phyloP scores from a whole-genome alignment of 257 asterid genomes.

The Scutellaria galericulata region DNA sequence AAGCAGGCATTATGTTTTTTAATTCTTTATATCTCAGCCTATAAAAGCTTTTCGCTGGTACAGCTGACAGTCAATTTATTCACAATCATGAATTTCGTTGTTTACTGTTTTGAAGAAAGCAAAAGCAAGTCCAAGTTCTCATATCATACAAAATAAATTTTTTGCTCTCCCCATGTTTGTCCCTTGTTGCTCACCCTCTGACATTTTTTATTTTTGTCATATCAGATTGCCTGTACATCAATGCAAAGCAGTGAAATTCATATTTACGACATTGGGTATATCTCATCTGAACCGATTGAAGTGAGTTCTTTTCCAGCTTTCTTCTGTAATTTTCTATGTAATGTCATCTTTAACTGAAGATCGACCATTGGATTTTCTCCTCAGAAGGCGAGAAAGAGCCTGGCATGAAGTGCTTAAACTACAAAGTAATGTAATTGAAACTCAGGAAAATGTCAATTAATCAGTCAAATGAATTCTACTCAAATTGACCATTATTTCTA shows the following conservation, averaged over 20 bases:
- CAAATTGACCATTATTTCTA: background rate
- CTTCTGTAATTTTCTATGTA: slow-evolving; percentile 25
- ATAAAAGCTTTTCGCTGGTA: too few relatives aligned
- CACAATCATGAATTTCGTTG: background rate
- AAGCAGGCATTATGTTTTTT: slow-evolving; percentile 9
- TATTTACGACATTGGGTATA: slow-evolving; percentile 80
- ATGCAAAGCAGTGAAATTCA: slow-evolving; percentile 63
- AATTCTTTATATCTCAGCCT: background rate
- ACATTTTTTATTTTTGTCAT: slow-evolving; percentile 25
- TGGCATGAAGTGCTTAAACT: background rate
- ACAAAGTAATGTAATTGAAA: background rate
- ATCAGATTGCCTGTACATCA: slow-evolving; percentile 86
- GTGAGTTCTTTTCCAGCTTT: slow-evolving; percentile 56
- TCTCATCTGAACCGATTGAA: slow-evolving; percentile 77
- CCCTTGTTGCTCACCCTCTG: slow-evolving; percentile 22
- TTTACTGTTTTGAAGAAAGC: background rate
- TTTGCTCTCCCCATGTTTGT: background rate
- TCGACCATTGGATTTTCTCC: background rate
- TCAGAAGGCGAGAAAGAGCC: background rate
- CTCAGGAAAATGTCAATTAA: background rate
- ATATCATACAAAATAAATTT: background rate
- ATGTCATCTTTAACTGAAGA: slow-evolving; percentile 14
- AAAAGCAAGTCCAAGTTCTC: slow-evolving; percentile 20
- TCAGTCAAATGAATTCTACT: background rate
- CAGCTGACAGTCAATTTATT: background rate